Percentiles rank a stretch among this genome's conserved stretches.
Evolutionary conservation across 352 stramenopile genomes (phyloP).

Genomic region (Stephanocyclus meneghinianus): DNA sequence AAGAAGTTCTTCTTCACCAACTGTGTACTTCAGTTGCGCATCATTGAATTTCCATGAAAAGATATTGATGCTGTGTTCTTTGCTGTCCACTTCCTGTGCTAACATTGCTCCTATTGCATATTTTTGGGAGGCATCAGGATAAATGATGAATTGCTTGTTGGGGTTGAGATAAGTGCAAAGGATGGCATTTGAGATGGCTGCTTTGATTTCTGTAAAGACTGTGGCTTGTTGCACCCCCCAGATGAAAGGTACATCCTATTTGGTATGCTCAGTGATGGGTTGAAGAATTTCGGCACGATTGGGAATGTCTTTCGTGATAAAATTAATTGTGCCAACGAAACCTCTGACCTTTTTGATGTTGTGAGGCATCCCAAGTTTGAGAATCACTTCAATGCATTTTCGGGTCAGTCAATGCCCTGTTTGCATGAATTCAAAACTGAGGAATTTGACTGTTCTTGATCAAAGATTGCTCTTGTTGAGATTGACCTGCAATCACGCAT

Average conservation of each 20-base stretch:
- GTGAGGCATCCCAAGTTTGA: constrained; percentile 19
- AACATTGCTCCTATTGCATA: no score
- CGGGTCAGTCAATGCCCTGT: background rate
- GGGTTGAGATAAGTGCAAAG: constrained; percentile 14
- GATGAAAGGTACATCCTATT: constrained; percentile 12
- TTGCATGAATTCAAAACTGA: constrained; percentile 9
- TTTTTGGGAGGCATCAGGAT: no score
- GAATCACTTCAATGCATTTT: constrained; percentile 24
- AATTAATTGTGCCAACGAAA: constrained; percentile 50
- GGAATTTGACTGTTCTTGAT: constrained; percentile 3
- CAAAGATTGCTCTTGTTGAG: constrained; percentile 12
- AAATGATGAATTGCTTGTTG: constrained; percentile 14
- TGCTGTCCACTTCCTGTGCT: background rate
- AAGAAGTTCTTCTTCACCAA: no score
- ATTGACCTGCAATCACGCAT: constrained; percentile 19
- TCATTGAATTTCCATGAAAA: background rate
- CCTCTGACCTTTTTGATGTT: constrained; percentile 34
- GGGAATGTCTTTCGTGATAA: background rate
- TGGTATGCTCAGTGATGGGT: constrained; percentile 13
- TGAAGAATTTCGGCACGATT: background rate
- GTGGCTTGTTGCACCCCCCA: background rate
- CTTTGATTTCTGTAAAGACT: constrained; percentile 5
- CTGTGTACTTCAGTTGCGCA: no score
- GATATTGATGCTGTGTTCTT: background rate
- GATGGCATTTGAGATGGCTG: background rate